Base-by-base conservation (phyloP, 495 filamentous ascomycete species). In the Annulohypoxylon maeteangense region DNA sequence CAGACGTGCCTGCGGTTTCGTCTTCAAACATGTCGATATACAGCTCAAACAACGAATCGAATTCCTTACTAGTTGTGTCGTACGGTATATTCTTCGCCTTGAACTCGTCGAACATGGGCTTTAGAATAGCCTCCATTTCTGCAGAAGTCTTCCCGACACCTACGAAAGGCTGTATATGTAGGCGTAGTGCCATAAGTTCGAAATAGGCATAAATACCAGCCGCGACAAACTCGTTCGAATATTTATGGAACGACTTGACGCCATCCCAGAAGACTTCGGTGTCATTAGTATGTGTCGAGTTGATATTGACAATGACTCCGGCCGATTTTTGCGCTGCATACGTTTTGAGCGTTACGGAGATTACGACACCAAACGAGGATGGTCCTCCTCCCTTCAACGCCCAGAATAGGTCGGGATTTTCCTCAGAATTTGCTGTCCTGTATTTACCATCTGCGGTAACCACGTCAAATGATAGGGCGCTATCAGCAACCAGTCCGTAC, bases 381-480 rank as follows among this genome's bases (percentile, higher is more conserved):
- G 82, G 87, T 8, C 88, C 89, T 11, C 89, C 89, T 12, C 89
- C 89, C 38, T 81, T 82, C 1, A 90, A 78, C 2, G 88, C 90
- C 89, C 85, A 91, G 81, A 90, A 92, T 8, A 90, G 84, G 44
- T 91, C 89, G 0, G 85, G 65, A 62, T 90, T 82, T 34, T 76
- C 78, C 12, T 78, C 68, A 10, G 83, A 71, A 36, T 83, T 85
- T 7, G 86, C 87, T 0, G 83, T 88, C 3, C 84, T 76, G 22
- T 85, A 82, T 16, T 74, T 62, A 10, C 89, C 89, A 31, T 86
- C 81, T 16, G 87, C 81, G 0, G 87, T 83, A n/a, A 91, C 82
- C 47, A 90, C 86, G 50, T 84, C 83, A 50, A 84, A 85, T 47
- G 86, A 78, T 25, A 86, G 75, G 3, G 87, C 82, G 1, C 84